Base-by-base conservation (phyloP, 139 green algal species). In the Micromonas commoda region DNA sequence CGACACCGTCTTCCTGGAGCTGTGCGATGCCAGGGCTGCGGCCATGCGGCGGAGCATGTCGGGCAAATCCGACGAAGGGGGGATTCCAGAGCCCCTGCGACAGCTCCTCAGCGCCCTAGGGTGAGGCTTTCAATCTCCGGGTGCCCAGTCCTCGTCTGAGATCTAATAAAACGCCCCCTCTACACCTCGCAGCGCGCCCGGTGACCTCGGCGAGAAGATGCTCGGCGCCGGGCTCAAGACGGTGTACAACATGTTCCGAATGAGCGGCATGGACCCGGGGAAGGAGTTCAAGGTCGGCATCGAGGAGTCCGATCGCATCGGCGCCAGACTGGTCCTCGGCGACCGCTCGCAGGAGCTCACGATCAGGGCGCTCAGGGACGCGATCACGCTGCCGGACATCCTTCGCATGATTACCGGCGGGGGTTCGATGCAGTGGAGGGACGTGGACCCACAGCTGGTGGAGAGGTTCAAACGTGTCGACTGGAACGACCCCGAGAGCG, bases 201-300 rank as follows among this genome's bases (percentile, higher is more conserved):
- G 37, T 35, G 37, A 61, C 37, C 37, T 32, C 29, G 23, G 6
- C 37, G 68, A 75, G 6, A 6, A 9, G 23, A 23, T 60, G 6
- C 38, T 75, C 37, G 64, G 39, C 38, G 61, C 45, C 1, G 75
- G 23, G 6, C 26, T 77, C 51, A 77, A 77, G 31, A 28, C 71
- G 23, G n/a, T 80, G 26, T 80, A 80, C 39, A n/a, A 24, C 16
- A 35, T n/a, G 24, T 72, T 80, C 31, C 57, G 35, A 2, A 67
- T 37, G 64, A 66, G 24, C 31, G 75, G 75, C 23, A n/a, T 80
- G 20, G 75, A 80, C n/a, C 75, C 75, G 0, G 75, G 75, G 19
- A 24, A 63, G 19, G 75, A 80, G n/a, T 75, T 80, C 54, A 53
- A 52, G 19, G 75, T 66, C 20, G 75, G 60, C 1, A 63, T 80